These are phyloP conservation scores for Neobulgaria alba DNA, from an alignment of 2,329 filamentous ascomycete species.

Conservation along the genomic window DNA sequence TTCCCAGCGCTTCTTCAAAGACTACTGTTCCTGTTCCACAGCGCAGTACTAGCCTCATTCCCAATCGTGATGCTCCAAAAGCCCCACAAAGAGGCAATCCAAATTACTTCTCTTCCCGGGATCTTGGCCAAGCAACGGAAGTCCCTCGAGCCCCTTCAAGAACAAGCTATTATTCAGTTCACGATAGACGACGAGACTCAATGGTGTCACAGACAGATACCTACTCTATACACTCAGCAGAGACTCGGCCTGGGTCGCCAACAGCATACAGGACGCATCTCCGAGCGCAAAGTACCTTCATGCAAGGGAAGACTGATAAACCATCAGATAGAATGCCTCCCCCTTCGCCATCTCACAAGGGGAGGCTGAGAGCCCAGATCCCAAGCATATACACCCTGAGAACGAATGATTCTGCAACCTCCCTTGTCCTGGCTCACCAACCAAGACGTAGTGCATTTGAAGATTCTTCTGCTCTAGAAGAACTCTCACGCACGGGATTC, in stretches of 20 bases:
- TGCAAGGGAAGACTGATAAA: constrained; percentile 31
- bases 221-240: constrained; percentile 41
- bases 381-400: constrained; percentile 52
- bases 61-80: constrained; percentile 30
- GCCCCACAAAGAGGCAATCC: constrained; percentile 31
- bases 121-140: constrained; percentile 26
- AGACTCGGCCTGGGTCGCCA: constrained; percentile 39
- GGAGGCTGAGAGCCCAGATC: constrained; percentile 24
- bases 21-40: constrained; percentile 27
- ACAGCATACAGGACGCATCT: constrained; percentile 27
- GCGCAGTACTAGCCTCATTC: constrained; percentile 27
- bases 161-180: constrained; percentile 42
- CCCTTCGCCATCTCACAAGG: constrained; percentile 20
- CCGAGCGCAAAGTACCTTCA: constrained; percentile 24
- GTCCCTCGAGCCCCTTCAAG: constrained; percentile 35
- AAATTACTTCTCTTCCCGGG: constrained; percentile 34
- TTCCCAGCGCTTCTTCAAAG: constrained; percentile 17
- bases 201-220: constrained; percentile 48
- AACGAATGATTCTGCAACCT: constrained; percentile 34
- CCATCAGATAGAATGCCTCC: constrained; percentile 16
- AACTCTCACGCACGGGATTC: constrained; percentile 37
- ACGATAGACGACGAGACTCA: constrained; percentile 44
- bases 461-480: constrained; percentile 19
- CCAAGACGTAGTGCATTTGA: constrained; percentile 29
- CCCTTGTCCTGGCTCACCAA: constrained; percentile 20